These are phyloP conservation scores for Parathielavia hyrcaniae DNA, from an alignment of 495 filamentous ascomycete genomes.

Conservation along the genomic window DNA sequence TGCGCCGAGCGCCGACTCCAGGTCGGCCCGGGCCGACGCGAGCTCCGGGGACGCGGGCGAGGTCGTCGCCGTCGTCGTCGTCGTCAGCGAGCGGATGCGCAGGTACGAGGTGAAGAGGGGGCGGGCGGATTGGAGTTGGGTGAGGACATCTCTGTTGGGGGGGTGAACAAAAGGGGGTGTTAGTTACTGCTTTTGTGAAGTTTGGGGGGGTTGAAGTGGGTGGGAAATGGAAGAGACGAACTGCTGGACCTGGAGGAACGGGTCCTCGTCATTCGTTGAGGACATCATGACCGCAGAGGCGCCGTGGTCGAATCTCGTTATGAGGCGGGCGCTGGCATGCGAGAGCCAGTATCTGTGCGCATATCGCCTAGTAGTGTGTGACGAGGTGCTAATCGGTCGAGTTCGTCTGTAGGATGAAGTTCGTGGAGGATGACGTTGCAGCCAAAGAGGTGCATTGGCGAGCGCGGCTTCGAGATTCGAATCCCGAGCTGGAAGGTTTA, in stretches of 20 bases:
- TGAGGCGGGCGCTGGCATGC: slow-evolving; percentile 1
- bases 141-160: slow-evolving; percentile 67
- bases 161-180: background rate
- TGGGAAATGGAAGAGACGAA: slow-evolving; percentile 35
- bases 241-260: slow-evolving; percentile 91
- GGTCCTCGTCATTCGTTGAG: slow-evolving; percentile 69
- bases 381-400: background rate
- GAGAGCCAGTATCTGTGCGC: slow-evolving; percentile 2
- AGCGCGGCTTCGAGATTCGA: background rate
- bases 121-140: slow-evolving; percentile 69
- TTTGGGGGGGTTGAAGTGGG: background rate
- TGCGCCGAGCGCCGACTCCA: slow-evolving; percentile 66
- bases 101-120: slow-evolving; percentile 91
- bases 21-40: slow-evolving; percentile 71
- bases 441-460: slow-evolving; percentile 10
- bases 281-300: slow-evolving; percentile 54
- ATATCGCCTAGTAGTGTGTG: slow-evolving; percentile 8
- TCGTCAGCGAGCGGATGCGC: slow-evolving; percentile 85
- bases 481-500: background rate
- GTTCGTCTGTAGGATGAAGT: background rate
- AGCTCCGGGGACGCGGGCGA: slow-evolving; percentile 69
- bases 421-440: slow-evolving; percentile 17
- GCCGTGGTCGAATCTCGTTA: slow-evolving; percentile 13
- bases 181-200: background rate
- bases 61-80: too few species aligned